Base-by-base conservation (phyloP, 768 basidiomycete genomes). In the Russula virescens region DNA sequence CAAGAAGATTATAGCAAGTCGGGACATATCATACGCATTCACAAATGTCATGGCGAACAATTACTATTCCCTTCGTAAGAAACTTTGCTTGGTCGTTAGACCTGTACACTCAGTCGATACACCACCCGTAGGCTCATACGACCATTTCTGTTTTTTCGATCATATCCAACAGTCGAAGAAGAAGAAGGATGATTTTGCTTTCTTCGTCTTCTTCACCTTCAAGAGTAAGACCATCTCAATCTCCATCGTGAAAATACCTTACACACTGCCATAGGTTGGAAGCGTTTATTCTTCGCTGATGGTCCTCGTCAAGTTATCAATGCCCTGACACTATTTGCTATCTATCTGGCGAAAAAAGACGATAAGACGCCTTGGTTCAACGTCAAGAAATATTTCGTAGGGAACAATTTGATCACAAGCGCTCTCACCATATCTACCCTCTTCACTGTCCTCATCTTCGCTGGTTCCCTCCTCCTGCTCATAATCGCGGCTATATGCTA, bases 131-230 rank as follows among this genome's bases (percentile, higher is more conserved):
- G 94, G 91, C 57, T 93, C 90, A 46, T 99, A 98, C 74, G 88
- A 96, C 73, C 91, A 96, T 73, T 98, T 98, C 74, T 98, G 97
- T 75, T 94, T 99, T 80, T 98, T 98, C 73, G 88, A 91, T 68
- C 94, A 98, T 69, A 97, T 99, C 75, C 87, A 86, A 71, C 88
- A 91, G 71, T 98, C 97, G 28, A 94, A 94, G 34, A 98, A 96
- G 81, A 86, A 85, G 65, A 94, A 89, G 74, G 97, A 99, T 72
- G 93, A 97, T 71, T 94, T 99, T 75, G 95, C 96, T 38, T 98
- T 98, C 81, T 99, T 97, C 75, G 84, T 98, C 71, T 99, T 98
- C 84, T 99, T 99, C 76, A 90, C 89, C 0, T 98, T 99, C 83
- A 99, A 99, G 81, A 96, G 96, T 91, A 64, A 58, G 86, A 78